Evolutionary conservation across 192 early-diverging fungal genomes (phyloP), one percentile per base, ranked within the genome.

Genomic region (Podila verticillata): DNA sequence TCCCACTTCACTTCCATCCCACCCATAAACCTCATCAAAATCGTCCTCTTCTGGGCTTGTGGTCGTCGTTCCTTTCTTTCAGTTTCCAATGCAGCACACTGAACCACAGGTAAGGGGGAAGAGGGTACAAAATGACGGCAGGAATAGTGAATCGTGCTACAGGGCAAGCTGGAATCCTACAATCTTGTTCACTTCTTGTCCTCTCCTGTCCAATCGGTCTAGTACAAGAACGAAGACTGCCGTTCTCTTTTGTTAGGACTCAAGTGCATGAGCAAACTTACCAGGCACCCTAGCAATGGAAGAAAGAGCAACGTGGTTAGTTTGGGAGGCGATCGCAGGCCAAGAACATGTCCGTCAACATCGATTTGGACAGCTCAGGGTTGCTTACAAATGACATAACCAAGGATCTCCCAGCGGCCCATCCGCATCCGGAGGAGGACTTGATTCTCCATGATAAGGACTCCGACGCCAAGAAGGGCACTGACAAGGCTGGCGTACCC

Each of bases 361-460:
- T 39, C 22, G 30, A 60, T 39, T 1, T 54, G 22, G 31, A 28
- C 2, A 69, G 15, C 32, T 28, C 29, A 7, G 24, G 17, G 39
- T 3, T 13, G 36, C 69, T 48, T 72, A 80, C 77, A 80, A 10
- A 68, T 10, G 20, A 66, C 47, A 31, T 80, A 80, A n/a, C 69
- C 69, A 2, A 51, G 32, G 19, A 80, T 72, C 39, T 80, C 77
- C 77, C 69, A 80, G 28, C 59, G 77, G 17, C 77, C 77, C 69
- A 80, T 72, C 26, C 77, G 70, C 77, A 80, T 80, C 20, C 77
- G 58, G 10, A 80, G 29, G 49, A 80, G 61, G 70, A 80, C 77
- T 28, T 80, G 77, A 48, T 61, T 80, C n/a, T 80, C 77, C 70
- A 80, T 72, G 32, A 80, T 51, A n/a, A 80, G 51, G 2, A 80